Conservation (phyloP, 2,329 filamentous ascomycete species). For the Alternaria ethzedia region DNA sequence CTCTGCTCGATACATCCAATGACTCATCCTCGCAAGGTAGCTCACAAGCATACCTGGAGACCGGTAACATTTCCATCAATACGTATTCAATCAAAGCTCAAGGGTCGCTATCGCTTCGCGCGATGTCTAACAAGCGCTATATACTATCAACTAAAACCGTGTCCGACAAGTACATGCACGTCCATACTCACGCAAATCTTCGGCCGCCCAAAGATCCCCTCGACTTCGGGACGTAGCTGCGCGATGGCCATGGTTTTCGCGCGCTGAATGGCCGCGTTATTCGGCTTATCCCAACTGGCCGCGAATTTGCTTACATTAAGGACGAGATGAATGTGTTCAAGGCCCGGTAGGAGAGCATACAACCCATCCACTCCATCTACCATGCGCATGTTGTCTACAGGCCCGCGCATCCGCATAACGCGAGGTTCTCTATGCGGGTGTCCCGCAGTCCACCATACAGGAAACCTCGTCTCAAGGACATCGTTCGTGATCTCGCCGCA, state of each 20-base stretch:
- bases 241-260: not conserved
- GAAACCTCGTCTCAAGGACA: not conserved
- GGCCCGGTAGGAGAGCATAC: not conserved
- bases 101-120: not conserved
- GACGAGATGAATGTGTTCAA: not conserved
- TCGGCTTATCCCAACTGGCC: not conserved
- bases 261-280: not conserved
- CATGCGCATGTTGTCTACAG: not conserved
- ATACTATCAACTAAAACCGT: not conserved
- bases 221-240: not conserved
- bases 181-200: not conserved
- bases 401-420: not conserved
- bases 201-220: not conserved
- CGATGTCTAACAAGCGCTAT: not conserved
- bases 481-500: not conserved
- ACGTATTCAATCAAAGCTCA: no score
- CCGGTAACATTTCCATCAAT: not conserved
- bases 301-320: not conserved
- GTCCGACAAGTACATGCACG: not conserved
- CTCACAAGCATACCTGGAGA: fast-evolving
- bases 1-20: not conserved
- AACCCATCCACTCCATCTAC: not conserved
- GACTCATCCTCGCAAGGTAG: fast-evolving
- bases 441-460: not conserved
- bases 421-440: not conserved